Evolutionary conservation across 164 flowering plant species (phyloP).

Genomic region (Sextonia rubra): DNA sequence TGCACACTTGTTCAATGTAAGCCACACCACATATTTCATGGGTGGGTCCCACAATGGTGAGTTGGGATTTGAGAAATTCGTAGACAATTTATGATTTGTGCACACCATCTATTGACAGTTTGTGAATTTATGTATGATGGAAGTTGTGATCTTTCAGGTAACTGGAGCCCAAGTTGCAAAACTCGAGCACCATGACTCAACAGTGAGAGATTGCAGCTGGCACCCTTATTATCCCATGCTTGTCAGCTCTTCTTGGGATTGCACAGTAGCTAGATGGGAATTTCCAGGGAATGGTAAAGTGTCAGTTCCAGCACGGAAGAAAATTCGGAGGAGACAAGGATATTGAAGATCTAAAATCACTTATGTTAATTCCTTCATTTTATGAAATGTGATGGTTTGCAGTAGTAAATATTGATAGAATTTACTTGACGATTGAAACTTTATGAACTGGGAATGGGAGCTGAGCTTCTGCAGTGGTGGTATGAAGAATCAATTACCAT

Average conservation of each 20-base stretch:
- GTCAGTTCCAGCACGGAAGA: slow-evolving; percentile 19
- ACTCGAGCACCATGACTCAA: slow-evolving; percentile 45
- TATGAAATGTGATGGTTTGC: no score
- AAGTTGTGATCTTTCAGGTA: slow-evolving; percentile 36
- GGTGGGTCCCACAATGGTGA: no score
- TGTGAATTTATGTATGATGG: not conserved
- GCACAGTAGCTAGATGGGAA: slow-evolving; percentile 61
- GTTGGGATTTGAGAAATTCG: no score
- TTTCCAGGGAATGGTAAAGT: slow-evolving; percentile 42
- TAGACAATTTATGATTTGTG: slow-evolving; percentile 11
- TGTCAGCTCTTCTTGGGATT: slow-evolving; percentile 82
- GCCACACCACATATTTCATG: no score
- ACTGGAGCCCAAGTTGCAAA: slow-evolving; percentile 60
- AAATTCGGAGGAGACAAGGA: slow-evolving; percentile 23
- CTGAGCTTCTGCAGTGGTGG: no score
- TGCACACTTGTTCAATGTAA: no score
- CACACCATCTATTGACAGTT: slow-evolving; percentile 42
- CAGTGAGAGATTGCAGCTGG: slow-evolving; percentile 88
- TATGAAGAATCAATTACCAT: no score
- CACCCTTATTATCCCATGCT: slow-evolving; percentile 74
- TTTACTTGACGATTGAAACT: no score
- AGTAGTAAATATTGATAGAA: no score
- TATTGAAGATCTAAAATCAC: not conserved
- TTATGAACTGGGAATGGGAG: no score
- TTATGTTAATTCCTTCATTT: not conserved